Evolutionary conservation across 192 early-diverging fungal species (phyloP), one percentile per base, ranked within the genome.

Genomic region (Coemansia sp.): DNA sequence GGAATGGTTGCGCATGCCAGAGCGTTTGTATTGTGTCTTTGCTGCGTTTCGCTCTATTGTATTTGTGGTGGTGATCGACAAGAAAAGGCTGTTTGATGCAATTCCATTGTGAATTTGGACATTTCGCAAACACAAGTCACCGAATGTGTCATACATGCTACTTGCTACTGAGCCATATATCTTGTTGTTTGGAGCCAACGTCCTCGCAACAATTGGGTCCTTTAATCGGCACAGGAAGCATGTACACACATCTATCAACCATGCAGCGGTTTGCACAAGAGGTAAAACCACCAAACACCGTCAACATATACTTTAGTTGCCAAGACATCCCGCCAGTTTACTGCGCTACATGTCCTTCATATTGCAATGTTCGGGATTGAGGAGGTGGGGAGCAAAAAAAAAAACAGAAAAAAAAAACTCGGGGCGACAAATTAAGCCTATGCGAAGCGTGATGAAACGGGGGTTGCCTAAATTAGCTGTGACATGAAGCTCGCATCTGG

Each of bases 401-500:
- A 29, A 29, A 29, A 9, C 9, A 22, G 3, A 54, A 20, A 32
- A 29, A 29, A 29, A 29, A 29, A 29, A 3, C 29, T 29, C 29
- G 29, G 29, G 29, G 29, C 3, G 33, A 32, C 29, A 57, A 34
- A 57, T 57, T 36, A 57, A 57, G 33, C 17, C 55, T 57, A 35
- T 57, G 33, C 13, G 7, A 32, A 14, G 14, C 22, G 29, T 29
- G 7, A 25, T 55, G 53, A 20, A 15, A 55, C 9, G 53, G 53
- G 25, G 34, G 23, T 9, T 8, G 34, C 33, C 29, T 13, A 13
- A 36, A 36, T 36, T 14, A 57, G 55, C 11, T 57, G 55, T 57
- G 55, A 57, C 55, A 57, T 36, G 55, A 52, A 13, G 13, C 8
- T 14, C 1, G 29, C 55, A 57, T 57, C 29, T 57, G 55, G 33